Conservation (phyloP, 768 basidiomycete species). For the Dioszegia aurantiaca region DNA sequence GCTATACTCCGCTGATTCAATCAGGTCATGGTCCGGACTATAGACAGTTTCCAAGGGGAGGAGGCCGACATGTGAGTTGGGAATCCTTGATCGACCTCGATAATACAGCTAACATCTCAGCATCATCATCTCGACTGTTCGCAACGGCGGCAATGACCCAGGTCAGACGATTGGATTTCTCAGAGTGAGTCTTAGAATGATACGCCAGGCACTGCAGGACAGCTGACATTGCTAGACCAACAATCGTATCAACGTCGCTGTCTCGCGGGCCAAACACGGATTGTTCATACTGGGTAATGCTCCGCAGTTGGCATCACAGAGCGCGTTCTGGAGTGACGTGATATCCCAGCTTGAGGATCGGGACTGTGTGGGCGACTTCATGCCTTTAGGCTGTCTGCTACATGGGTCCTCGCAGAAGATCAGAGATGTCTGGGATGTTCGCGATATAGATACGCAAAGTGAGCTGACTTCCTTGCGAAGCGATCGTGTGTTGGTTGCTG, state of each 20-base stretch:
- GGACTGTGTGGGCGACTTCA: conserved; percentile 8
- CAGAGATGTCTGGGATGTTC: conserved; percentile 8
- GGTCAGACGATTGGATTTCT: conserved; percentile 64
- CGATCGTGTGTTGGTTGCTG: neutral
- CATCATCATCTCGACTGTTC: conserved; percentile 70
- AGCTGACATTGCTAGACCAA: conserved; percentile 13
- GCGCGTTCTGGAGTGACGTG: conserved; percentile 13
- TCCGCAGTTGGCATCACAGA: conserved; percentile 18
- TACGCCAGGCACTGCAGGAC: neutral
- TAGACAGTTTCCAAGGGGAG: conserved; percentile 73
- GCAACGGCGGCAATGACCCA: conserved; percentile 60
- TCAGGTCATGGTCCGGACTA: conserved; percentile 67
- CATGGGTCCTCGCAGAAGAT: conserved; percentile 8
- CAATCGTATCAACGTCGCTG: conserved; percentile 58
- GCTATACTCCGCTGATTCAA: neutral
- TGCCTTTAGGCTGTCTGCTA: conserved; percentile 15
- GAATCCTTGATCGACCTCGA: neutral
- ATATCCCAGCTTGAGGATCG: conserved; percentile 10
- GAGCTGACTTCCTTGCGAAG: neutral
- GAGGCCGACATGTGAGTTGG: conserved; percentile 55
- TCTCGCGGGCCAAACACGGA: conserved; percentile 72
- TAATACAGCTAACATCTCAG: conserved; percentile 7
- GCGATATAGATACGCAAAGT: conserved; percentile 14
- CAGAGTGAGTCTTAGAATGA: conserved; percentile 56
- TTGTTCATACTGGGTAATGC: conserved; percentile 70